These are phyloP conservation scores for Pulveroboletus frians DNA, from an alignment of 768 basidiomycete genomes.

Conservation along the genomic window DNA sequence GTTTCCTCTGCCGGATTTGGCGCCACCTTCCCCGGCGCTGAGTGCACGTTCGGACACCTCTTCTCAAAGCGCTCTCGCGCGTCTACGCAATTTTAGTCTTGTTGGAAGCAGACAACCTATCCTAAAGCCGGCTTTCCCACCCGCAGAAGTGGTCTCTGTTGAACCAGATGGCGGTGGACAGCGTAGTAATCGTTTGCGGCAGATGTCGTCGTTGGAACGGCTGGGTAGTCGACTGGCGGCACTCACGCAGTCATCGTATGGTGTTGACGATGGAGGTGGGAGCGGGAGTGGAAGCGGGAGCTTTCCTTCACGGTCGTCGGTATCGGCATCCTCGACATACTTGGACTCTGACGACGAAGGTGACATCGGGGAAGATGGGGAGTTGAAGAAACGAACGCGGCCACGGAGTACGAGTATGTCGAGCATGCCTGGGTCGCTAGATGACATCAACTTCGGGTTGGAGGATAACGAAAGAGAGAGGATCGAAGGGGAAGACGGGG, in stretches of 20 bases:
- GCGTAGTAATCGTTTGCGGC: slow-evolving; percentile 47
- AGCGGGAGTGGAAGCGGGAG: slow-evolving; percentile 41
- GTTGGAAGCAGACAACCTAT: slow-evolving; percentile 43
- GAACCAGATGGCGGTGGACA: slow-evolving; percentile 14
- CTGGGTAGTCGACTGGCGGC: slow-evolving; percentile 55
- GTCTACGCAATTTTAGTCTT: slow-evolving; percentile 76
- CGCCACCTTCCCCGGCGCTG: slow-evolving; percentile 88
- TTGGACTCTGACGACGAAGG: slow-evolving; percentile 47
- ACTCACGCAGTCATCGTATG: slow-evolving; percentile 38
- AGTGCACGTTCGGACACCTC: slow-evolving; percentile 91
- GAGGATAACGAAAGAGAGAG: slow-evolving; percentile 46
- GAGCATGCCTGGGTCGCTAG: slow-evolving; percentile 84
- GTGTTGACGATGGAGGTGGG: slow-evolving; percentile 14
- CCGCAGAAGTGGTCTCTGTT: slow-evolving; percentile 7
- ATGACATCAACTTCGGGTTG: slow-evolving; percentile 53
- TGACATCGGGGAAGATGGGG: slow-evolving; percentile 34
- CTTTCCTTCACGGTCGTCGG: slow-evolving; percentile 50
- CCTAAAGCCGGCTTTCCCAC: slow-evolving; percentile 26
- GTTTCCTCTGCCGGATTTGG: slow-evolving; percentile 70
- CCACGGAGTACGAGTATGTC: slow-evolving; percentile 59
- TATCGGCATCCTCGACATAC: slow-evolving; percentile 45
- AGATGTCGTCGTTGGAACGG: slow-evolving; percentile 75
- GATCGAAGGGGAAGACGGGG: slow-evolving; percentile 30
- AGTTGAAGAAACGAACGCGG: slow-evolving; percentile 36
- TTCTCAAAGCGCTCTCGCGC: slow-evolving; percentile 63